Conservation (phyloP, 768 basidiomycete species). For the Mrakia gelida region DNA sequence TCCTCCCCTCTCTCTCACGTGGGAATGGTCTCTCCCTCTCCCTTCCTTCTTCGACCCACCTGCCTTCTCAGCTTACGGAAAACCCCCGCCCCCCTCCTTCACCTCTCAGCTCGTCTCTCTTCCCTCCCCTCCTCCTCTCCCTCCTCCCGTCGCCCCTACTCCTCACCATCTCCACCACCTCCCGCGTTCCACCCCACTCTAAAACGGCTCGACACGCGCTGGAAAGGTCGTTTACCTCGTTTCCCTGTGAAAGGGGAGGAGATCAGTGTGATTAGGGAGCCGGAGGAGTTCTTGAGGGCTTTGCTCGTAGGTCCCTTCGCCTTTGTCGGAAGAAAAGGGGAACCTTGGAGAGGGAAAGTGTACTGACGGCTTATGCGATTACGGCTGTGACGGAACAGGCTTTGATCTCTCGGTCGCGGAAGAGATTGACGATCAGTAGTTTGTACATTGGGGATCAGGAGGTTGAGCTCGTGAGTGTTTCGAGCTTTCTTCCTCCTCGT, state of each 20-base stretch:
- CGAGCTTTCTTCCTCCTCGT: neutral
- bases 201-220: neutral
- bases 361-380: neutral
- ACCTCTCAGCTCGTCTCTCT: neutral
- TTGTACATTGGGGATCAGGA: conserved; percentile 81
- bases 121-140: neutral
- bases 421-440: conserved; percentile 74
- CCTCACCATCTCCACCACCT: neutral
- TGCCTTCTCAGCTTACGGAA: neutral
- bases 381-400: no score
- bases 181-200: neutral
- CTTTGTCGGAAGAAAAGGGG: neutral
- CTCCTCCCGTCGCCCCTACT: neutral
- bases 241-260: conserved; percentile 46
- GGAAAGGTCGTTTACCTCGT: conserved; percentile 37
- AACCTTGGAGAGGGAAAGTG: no score
- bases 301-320: conserved; percentile 45
- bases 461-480: conserved; percentile 62
- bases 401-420: conserved; percentile 70
- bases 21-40: no score
- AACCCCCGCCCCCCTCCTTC: neutral
- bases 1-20: no score
- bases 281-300: conserved; percentile 55
- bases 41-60: neutral
- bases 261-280: conserved; percentile 57